Base-by-base conservation (phyloP, 2,329 filamentous ascomycete genomes). In the Calonectria hawksworthii region DNA sequence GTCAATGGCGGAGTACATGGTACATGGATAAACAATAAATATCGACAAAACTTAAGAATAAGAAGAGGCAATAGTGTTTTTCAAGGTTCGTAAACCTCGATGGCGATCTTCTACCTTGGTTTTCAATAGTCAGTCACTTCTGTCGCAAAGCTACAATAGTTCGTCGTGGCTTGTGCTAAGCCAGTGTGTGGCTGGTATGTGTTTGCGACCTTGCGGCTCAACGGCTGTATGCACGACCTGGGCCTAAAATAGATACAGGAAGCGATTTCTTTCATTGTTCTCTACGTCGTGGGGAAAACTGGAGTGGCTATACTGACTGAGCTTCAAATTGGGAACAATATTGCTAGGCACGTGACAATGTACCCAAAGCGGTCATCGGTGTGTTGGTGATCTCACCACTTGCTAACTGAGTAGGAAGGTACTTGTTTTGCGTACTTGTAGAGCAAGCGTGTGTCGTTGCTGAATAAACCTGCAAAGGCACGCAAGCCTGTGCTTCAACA, bases 321-420 rank as follows among this genome's bases (percentile, higher is more conserved):
- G 18, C 64, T 52, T 56, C 59, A 54, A 65, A 23, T 54, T 54
- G 32, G 68, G 68, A 44, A 65, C 23, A 10, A 11, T 23, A 32
- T 51, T 23, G 18, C 23, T n/a, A 34, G 32, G 47, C 68, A 70
- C 68, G 68, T 70, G 68, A 70, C 51, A 32, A 63, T 28, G 44
- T 11, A 50, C 26, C 11, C 10, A 32, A 28, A 54, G 14, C 30
- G 23, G 51, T 9, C 26, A n/a, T 38, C 32, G 32, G 23, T 28
- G 34, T 23, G n/a, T 63, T 36, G 61, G 30, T 4, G 44, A 64
- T 41, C n/a, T 30, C 9, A 13, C 32, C 26, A 30, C 65, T 36
- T 65, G 56, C 32, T 13, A 23, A 13, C 52, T 64, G 56, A 38
- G 10, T 16, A 16, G 16, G 18, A 41, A 51, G 32, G 16, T 64